Base-by-base conservation (phyloP, 2,329 filamentous ascomycete genomes). In the Fusarium humuli region DNA sequence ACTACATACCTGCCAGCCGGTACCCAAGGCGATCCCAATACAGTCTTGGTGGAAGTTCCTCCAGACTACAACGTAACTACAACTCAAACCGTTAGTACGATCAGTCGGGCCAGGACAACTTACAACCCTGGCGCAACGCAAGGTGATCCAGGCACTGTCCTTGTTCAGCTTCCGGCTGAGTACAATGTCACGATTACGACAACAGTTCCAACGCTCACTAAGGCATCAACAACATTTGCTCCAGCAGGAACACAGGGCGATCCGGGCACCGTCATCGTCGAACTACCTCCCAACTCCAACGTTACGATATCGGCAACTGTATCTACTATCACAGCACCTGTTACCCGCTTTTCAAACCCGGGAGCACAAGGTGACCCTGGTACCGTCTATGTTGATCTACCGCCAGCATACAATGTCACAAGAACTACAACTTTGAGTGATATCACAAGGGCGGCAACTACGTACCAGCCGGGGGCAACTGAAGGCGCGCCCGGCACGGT, bases 91-190 rank as follows among this genome's bases (percentile, higher is more conserved):
- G 10, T 30, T 8, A 62, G 56, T 22, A 22, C 56, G 3, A 32
- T 32, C 53, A 46, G 37, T 62, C 59, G 3, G 49, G 42, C 22
- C 20, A 32, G 30, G 8, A 32, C 30, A 32, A 32, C 14, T 16
- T 32, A 32, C 7, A 32, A 32, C 30, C 30, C 59, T 4, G 59
- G 30, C 30, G 46, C 53, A 18, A 22, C 42, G 18, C 30, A 32
- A 32, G 62, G 62, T 5, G 62, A 67, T 6, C 62, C 65, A 0
- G 53, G 54, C 14, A 67, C 65, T 7, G 32, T 67, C 13, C 42
- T 50, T 3, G 37, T 67, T 11, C 57, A 67, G 13, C 25, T 67
- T 10, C 65, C 65, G 11, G 57, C 52, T 4, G 46, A 62, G 4
- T 55, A 67, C 4, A 67, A 67, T 27, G 47, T 67, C 9, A 67